A percentile compares a stretch with the other conserved stretches of the same genome.
Conservation (phyloP, 2,329 filamentous ascomycete genomes). For the Talaromyces rugulosus region DNA sequence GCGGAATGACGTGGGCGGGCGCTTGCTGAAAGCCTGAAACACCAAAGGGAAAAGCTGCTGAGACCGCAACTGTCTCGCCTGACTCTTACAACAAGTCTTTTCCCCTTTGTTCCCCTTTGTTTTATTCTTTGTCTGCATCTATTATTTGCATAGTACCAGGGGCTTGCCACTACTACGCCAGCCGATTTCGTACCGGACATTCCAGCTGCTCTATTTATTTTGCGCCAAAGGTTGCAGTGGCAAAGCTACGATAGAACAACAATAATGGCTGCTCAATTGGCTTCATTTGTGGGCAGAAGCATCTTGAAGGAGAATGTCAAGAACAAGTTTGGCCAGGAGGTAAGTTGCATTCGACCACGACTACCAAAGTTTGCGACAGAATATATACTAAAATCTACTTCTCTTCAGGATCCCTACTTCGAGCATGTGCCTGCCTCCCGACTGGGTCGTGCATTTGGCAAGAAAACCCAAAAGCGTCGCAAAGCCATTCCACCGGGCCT, state of each 20-base stretch:
- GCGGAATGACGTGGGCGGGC: constrained; percentile 7
- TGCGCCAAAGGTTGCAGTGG: neutral
- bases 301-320: constrained; percentile 34
- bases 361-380: neutral
- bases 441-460: constrained; percentile 59
- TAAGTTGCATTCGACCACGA: constrained; percentile 15
- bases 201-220: neutral
- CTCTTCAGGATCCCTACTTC: constrained; percentile 79
- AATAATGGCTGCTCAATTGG: constrained; percentile 21
- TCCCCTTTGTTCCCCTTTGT: neutral
- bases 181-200: neutral
- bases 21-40: neutral
- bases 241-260: neutral
- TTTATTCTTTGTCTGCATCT: neutral
- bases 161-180: neutral
- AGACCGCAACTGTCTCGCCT: neutral
- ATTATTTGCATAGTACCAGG: neutral
- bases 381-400: neutral
- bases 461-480: constrained; percentile 76
- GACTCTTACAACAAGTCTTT: neutral
- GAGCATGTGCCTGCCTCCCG: constrained; percentile 73
- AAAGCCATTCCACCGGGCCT: constrained; percentile 81
- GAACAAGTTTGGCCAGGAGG: constrained; percentile 41
- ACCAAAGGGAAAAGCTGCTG: neutral
- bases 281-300: constrained; percentile 27